Evolutionary conservation across 257 asterid genomes (phyloP), one percentile per base, ranked within the genome.

Genomic region (Mentha longifolia): DNA sequence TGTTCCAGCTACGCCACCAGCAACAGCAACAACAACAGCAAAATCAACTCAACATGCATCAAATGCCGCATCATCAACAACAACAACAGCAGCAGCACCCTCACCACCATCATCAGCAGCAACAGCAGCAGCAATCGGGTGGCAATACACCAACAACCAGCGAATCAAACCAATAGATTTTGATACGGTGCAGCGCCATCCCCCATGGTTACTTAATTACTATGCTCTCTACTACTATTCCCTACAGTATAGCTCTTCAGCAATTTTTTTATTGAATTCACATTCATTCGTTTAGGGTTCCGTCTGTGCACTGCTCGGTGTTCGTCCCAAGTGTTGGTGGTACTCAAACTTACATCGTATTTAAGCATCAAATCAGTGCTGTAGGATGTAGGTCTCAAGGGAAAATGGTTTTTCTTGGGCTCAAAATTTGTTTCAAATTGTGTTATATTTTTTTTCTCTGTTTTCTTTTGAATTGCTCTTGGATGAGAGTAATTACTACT

Each of bases 1-100:
- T 85, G 83, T 85, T 76, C 76, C 89, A 83, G 76, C 22, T 74
- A 72, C 83, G 61, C 77, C 88, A 66, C n/a, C 83, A 83, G 37
- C 87, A 78, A 42, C 80, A 74, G 16, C 83, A 80, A 43, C 80
- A n/a, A n/a, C n/a, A 74, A 47, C 80, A 74, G 61, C 71, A 67
- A 41, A 30, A 62, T 20, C 89, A 84, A 72, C 78, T 65, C 19
- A 72, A 71, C 66, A 15, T 71, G 67, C 84, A 70, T 9, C 89
- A 84, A 59, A 42, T 79, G 73, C 88, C 28, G 11, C 62, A 56
- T 0, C 83, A 67, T 0, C 83, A 75, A 5, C 39, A 56, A 13
- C 61, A 56, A 0, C 83, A 76, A 11, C 78, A n/a, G n/a, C n/a
- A n/a, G n/a, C n/a, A n/a, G n/a, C n/a, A n/a, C n/a, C n/a, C n/a